Percentiles rank a stretch among this genome's conserved stretches.
These are phyloP conservation scores for Tylopilus sp. DNA, from an alignment of 1,284 basidiomycete genomes.

Conservation along the genomic window DNA sequence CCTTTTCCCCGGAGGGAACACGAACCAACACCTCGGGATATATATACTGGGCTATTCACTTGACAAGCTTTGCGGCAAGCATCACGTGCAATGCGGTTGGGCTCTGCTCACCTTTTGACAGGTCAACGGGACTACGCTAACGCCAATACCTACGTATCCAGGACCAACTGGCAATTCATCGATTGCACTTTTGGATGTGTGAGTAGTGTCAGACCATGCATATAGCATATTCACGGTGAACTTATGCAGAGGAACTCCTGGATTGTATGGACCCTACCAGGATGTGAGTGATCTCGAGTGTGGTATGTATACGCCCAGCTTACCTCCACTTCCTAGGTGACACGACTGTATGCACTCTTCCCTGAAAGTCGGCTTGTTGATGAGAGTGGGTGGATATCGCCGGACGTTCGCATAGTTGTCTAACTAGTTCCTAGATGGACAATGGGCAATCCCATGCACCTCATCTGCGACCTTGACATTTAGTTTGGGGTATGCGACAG, in stretches of 20 bases:
- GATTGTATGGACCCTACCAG: slow-evolving; percentile 77
- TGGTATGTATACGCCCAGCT: slow-evolving; percentile 3
- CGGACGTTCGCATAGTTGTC: slow-evolving; percentile 1
- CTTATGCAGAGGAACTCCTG: slow-evolving; percentile 60
- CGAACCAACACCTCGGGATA: slow-evolving; percentile 66
- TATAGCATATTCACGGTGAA: slow-evolving; percentile 3
- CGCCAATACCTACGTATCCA: slow-evolving; percentile 66
- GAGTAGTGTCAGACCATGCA: slow-evolving; percentile 27
- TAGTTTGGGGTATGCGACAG: slow-evolving; percentile 59
- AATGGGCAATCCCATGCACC: slow-evolving; percentile 82
- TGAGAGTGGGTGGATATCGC: slow-evolving; percentile 34
- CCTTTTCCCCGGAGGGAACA: slow-evolving; percentile 60
- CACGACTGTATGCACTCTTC: slow-evolving; percentile 61
- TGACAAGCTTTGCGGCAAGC: slow-evolving; percentile 56
- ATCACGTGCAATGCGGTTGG: background rate
- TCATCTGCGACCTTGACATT: slow-evolving; percentile 65
- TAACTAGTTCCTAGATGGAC: slow-evolving; percentile 46
- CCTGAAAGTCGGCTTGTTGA: slow-evolving; percentile 70
- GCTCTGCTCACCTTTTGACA: slow-evolving; percentile 27
- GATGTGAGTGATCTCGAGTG: slow-evolving; percentile 49
- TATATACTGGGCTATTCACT: slow-evolving; percentile 74
- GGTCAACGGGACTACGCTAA: slow-evolving; percentile 59
- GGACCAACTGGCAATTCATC: slow-evolving; percentile 53
- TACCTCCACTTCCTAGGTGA: slow-evolving; percentile 47
- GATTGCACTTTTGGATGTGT: slow-evolving; percentile 76